Base-by-base conservation (phyloP, 306 rosid species). In the Inga laurina region DNA sequence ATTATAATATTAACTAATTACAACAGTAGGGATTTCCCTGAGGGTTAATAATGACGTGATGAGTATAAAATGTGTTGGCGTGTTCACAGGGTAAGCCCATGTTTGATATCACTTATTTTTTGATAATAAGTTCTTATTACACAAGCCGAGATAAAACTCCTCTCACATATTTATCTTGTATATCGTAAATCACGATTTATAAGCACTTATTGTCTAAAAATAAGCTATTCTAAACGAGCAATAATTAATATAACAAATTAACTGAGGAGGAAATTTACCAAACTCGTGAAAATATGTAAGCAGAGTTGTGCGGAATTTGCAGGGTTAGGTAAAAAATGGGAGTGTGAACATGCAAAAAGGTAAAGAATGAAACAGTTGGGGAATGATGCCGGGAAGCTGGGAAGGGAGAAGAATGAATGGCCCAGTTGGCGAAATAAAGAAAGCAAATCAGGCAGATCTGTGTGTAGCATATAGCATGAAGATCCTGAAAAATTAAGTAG, bases 261-360 rank as follows among this genome's bases (percentile, higher is more conserved):
- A 8, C 64, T 4, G 1, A n/a, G 0, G 27, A 56, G 12, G 64
- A 8, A 56, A 19, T 56, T 56, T 21, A 56, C 61, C 27, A 21
- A 7, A 57, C 13, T 57, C 37, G 10, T 3, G 27, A 62, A 24
- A 34, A 41, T 41, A 41, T 21, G 46, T 48, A 44, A 44, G 62
- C 21, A 51, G 13, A 35, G 82, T n/a, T 22, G 10, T 48, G n/a
- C n/a, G 75, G 64, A 64, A 56, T 84, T 80, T 35, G 51, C 43
- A 76, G 79, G 66, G 45, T 76, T 45, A 12, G 62, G 77, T 19
- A 22, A 59, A 3, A 4, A 32, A 66, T 37, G 74, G 18, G 34
- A 5, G 32, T n/a, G 43, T 67, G 77, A 43, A 49, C 35, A 10
- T 59, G 66, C 19, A 62, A 61, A 72, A 51, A 27, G 27, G 62